phyloP scores from a whole-genome alignment of 1,139 yeast species.

The Lodderomyces elongisporus region DNA sequence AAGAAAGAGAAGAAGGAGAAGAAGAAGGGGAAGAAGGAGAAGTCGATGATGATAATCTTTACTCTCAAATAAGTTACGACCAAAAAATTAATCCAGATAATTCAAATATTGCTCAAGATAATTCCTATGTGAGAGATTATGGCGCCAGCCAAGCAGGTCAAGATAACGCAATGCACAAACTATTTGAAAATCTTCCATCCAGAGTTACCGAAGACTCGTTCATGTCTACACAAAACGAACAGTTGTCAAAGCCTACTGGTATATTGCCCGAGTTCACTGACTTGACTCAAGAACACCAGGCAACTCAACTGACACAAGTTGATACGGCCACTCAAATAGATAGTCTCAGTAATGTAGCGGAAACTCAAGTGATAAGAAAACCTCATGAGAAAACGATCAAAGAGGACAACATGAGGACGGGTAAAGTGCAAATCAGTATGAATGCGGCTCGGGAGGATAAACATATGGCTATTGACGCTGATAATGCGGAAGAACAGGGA shows the following conservation, averaged over 20 bases:
- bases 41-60: not conserved
- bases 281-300: constrained; percentile 16
- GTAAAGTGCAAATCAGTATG: no score
- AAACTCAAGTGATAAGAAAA: constrained; percentile 8
- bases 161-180: constrained; percentile 12
- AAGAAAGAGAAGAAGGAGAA: constrained; percentile 6
- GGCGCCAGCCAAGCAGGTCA: constrained; percentile 3
- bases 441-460: no score
- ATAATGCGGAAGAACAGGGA: not conserved
- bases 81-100: constrained; percentile 2
- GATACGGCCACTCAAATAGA: constrained; percentile 3
- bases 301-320: constrained; percentile 14
- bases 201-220: constrained; percentile 11
- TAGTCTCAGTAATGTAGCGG: constrained; percentile 5
- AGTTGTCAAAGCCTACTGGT: not conserved
- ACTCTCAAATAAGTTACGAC: constrained; percentile 1
- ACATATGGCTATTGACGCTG: no score
- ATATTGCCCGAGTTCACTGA: constrained; percentile 14
- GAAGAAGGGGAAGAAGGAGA: no score
- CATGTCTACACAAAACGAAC: constrained; percentile 6
- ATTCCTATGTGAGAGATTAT: no score
- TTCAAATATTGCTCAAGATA: no score
- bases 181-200: constrained; percentile 31
- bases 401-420: not conserved
- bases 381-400: not conserved